These are phyloP conservation scores for Cyberlindnera mississippiensis DNA, from an alignment of 805 yeast species.

Conservation along the genomic window DNA sequence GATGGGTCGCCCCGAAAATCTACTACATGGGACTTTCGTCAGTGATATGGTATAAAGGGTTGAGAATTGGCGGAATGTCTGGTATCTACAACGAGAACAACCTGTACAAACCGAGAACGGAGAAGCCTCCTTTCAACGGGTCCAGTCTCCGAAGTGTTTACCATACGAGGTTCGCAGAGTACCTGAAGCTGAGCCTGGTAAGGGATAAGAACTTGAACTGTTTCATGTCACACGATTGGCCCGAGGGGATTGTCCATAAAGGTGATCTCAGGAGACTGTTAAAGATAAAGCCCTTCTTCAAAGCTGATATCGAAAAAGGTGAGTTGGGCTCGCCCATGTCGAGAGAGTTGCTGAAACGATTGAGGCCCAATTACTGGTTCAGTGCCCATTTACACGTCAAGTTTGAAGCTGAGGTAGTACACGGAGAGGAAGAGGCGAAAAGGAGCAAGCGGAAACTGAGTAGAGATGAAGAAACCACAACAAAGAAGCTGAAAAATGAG, in stretches of 20 bases:
- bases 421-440: slow-evolving; percentile 20
- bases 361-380: slow-evolving; percentile 76
- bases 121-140: slow-evolving; percentile 45
- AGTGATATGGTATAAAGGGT: slow-evolving; percentile 67
- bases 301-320: slow-evolving; percentile 53
- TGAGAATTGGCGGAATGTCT: slow-evolving; percentile 75
- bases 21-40: slow-evolving; percentile 81
- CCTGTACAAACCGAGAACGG: slow-evolving; percentile 39
- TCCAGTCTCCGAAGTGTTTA: slow-evolving; percentile 58
- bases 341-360: slow-evolving; percentile 44
- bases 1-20: slow-evolving; percentile 88
- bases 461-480: slow-evolving; percentile 1
- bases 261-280: slow-evolving; percentile 58
- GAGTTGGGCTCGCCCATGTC: slow-evolving; percentile 72
- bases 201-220: slow-evolving; percentile 41
- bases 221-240: slow-evolving; percentile 92
- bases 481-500: slow-evolving; percentile 14
- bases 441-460: slow-evolving; percentile 15
- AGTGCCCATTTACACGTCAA: slow-evolving; percentile 85
- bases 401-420: slow-evolving; percentile 54
- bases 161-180: slow-evolving; percentile 57
- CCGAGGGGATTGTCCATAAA: slow-evolving; percentile 63
- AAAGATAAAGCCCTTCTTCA: slow-evolving; percentile 61
- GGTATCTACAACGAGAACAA: slow-evolving; percentile 70
- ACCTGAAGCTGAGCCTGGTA: slow-evolving; percentile 48